Percentiles rank a stretch among this genome's conserved stretches.
Evolutionary conservation across 306 rosid species (phyloP).

Genomic region (Luffa acutangula): DNA sequence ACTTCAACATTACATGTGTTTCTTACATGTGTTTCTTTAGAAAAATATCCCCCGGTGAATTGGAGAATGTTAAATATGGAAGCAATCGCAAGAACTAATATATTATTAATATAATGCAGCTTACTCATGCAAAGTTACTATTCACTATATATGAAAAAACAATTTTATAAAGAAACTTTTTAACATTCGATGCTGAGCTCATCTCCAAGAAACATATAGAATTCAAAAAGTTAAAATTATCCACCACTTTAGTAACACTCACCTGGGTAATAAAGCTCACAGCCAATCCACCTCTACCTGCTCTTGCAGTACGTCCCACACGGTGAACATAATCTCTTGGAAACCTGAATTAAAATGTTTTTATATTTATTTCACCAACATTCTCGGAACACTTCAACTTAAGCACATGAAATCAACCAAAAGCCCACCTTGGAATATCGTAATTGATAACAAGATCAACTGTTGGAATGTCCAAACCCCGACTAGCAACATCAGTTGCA

Average conservation of each 20-base stretch:
- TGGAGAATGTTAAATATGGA: neutral
- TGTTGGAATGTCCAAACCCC: conserved; percentile 88
- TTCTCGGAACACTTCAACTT: neutral
- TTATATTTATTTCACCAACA: conserved; percentile 13
- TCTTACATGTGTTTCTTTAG: neutral
- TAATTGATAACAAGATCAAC: conserved; percentile 87
- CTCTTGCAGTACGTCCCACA: conserved; percentile 94
- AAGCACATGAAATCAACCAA: neutral
- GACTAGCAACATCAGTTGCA: conserved; percentile 92
- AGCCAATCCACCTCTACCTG: conserved; percentile 83
- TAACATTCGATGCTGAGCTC: neutral
- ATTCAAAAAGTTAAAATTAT: neutral
- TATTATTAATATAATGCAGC: neutral
- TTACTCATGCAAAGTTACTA: neutral
- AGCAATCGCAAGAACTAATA: neutral
- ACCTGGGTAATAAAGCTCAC: conserved; percentile 67
- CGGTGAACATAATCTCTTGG: conserved; percentile 84
- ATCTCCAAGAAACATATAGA: neutral
- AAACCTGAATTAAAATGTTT: conserved; percentile 29
- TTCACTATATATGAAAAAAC: neutral
- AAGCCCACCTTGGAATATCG: conserved; percentile 72
- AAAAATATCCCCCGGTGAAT: neutral
- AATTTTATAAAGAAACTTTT: neutral
- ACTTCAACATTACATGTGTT: neutral
- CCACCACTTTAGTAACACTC: neutral